Base-by-base conservation (phyloP, 202 grass and related monocot species). In the Digitaria exilis region DNA sequence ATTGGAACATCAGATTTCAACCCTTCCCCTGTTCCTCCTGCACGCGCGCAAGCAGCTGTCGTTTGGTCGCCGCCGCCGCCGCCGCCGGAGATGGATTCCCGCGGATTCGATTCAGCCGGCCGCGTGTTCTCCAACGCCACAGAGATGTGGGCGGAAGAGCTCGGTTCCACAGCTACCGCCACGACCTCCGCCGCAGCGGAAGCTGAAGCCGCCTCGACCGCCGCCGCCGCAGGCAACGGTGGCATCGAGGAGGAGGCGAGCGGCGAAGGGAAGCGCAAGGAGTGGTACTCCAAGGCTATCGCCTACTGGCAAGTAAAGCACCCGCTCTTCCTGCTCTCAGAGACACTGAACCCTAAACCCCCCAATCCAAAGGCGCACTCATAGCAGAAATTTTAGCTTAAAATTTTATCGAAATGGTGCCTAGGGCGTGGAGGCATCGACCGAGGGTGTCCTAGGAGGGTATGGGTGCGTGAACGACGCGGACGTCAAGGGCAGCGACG, bases 251-350 rank as follows among this genome's bases (percentile, higher is more conserved):
- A 75, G 68, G 86, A 87, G 28, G 62, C 32, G 9, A 70, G 26
- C 68, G 45, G 48, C 6, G 69, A 67, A 21, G 63, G 16, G 41
- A 96, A 92, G 48, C 89, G 93, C 37, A 48, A 76, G 39, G 91
- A 92, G 44, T 99, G 96, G 96, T 99, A 99, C 78, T 90, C 81
- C 65, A 96, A 96, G 82, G 96, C 87, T 68, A 96, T 99, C 93
- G 73, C 89, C 88, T 99, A 99, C 85, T 99, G 96, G 96, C 85
- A 96, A 87, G 96, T 99, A 92, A 96, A 65, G 65, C 29, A 19
- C 60, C 13, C 73, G 14, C 78, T 65, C 45, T 9, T 19, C 0
- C 48, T 54, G 45, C 26, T n/a, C 19, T n/a, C 9, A 17, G 28
- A n/a, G 45, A 19, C 59, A 43, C 19, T 80, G 86, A 84, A 87